Evolutionary conservation across 768 basidiomycete genomes (phyloP).

Genomic region (Trametes cinnabarina): DNA sequence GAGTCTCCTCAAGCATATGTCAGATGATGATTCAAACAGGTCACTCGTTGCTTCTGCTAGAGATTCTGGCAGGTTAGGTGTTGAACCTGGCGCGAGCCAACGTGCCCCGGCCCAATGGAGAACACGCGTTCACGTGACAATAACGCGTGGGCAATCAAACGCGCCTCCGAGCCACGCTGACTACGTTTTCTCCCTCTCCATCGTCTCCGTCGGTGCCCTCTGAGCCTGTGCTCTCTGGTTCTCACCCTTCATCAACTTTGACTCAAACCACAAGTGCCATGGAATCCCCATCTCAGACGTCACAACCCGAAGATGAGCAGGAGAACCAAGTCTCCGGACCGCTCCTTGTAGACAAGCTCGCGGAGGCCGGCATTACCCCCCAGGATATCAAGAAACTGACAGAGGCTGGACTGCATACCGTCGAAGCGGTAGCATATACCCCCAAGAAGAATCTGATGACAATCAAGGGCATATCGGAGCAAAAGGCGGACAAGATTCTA

Average conservation of each 20-base stretch:
- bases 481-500: conserved; percentile 96
- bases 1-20: no score
- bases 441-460: conserved; percentile 88
- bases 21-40: no score
- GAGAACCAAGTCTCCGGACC: conserved; percentile 70
- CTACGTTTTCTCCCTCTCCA: not conserved
- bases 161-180: conserved; percentile 14
- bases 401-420: conserved; percentile 89
- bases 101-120: no score
- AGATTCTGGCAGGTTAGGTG: no score
- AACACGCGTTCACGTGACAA: conserved; percentile 27
- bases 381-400: conserved; percentile 94
- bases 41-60: no score
- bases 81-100: no score
- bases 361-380: conserved; percentile 85
- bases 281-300: conserved; percentile 55
- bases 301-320: conserved; percentile 49
- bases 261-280: conserved; percentile 34
- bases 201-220: not conserved
- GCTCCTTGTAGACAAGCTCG: conserved; percentile 76
- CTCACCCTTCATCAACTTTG: not conserved
- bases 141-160: conserved; percentile 10
- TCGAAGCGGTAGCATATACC: conserved; percentile 95
- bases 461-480: conserved; percentile 96
- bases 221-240: not conserved